These are phyloP conservation scores for Saprolegnia diclina DNA, from an alignment of 352 stramenopile genomes.

Conservation along the genomic window DNA sequence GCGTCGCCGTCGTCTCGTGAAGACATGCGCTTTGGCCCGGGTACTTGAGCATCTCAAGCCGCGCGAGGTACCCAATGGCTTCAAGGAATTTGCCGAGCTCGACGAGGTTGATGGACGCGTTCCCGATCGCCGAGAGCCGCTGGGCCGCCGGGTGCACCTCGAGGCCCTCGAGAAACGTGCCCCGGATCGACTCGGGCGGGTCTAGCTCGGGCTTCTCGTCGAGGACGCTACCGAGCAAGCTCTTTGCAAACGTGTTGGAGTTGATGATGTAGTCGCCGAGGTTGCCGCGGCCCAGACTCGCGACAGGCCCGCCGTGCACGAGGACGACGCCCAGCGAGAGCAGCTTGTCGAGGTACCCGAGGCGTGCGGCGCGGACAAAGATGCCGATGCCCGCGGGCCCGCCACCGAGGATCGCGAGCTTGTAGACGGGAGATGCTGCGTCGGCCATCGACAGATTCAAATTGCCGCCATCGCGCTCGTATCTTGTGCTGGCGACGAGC, in stretches of 20 bases:
- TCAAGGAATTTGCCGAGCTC: conserved; percentile 64
- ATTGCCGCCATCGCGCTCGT: no score
- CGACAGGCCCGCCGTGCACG: conserved; percentile 50
- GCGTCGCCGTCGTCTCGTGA: conserved; percentile 43
- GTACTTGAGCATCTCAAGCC: conserved; percentile 45
- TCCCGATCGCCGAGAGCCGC: conserved; percentile 48
- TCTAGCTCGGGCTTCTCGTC: conserved; percentile 72
- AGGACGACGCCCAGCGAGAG: conserved; percentile 57
- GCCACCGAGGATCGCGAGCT: conserved; percentile 63
- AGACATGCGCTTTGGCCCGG: conserved; percentile 41
- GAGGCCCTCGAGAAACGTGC: conserved; percentile 62
- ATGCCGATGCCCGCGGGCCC: conserved; percentile 67
- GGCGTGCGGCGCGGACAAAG: conserved; percentile 62
- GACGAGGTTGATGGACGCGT: conserved; percentile 43
- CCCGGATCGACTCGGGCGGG: conserved; percentile 62
- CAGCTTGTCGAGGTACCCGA: conserved; percentile 48
- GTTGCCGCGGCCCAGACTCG: conserved; percentile 56
- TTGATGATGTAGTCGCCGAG: conserved; percentile 79
- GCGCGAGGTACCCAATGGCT: conserved; percentile 40
- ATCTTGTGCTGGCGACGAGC: no score
- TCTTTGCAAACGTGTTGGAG: conserved; percentile 79
- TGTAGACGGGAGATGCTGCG: conserved; percentile 37
- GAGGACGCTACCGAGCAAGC: conserved; percentile 62
- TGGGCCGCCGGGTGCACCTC: conserved; percentile 48
- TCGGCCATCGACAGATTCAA: no score